Base-by-base conservation (phyloP, 192 early-diverging fungal species). In the Entomortierella beljakovae region DNA sequence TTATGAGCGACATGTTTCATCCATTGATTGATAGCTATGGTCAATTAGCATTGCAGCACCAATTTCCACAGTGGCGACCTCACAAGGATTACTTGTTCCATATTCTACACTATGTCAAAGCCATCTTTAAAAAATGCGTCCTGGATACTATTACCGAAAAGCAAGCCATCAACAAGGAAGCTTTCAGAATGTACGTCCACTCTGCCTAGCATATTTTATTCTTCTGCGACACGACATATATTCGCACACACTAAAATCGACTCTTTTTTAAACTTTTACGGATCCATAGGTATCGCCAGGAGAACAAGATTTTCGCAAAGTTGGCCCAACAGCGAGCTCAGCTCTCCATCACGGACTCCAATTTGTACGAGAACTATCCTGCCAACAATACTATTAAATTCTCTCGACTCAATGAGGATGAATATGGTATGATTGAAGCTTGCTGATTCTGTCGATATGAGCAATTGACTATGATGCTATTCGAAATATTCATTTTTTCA, bases 81-180 rank as follows among this genome's bases (percentile, higher is more conserved):
- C 85, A 94, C 63, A 91, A 89, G 66, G 93, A 96, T 76, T 92
- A 90, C 70, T 89, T 97, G 18, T 90, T 89, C 58, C 94, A 97
- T 71, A 82, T 96, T 3, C 85, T 97, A 66, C 91, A 95, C 65
- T 97, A 94, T 69, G 67, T 96, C 20, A 96, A 95, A 73, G 94
- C 94, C 48, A 82, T 88, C 9, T 97, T 96, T 80, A 94, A 94
- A 58, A 91, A 94, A 60, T 81, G 84, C 20, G 93, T 95, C 15
- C 70, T 97, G 64, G 84, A 85, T 40, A 81, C 83, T 25, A 70
- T 94, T 35, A 25, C 72, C 63, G 89, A 91, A 61, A 80, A 86
- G 13, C 64, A 90, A 57, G 92, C 90, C 35, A 68, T 81, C 13
- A 91, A 93, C 71, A 84, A 83, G 58, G 87, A 92, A 38, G 92